Base-by-base conservation (phyloP, 2,329 filamentous ascomycete species). In the Diaporthe citrichinensis region DNA sequence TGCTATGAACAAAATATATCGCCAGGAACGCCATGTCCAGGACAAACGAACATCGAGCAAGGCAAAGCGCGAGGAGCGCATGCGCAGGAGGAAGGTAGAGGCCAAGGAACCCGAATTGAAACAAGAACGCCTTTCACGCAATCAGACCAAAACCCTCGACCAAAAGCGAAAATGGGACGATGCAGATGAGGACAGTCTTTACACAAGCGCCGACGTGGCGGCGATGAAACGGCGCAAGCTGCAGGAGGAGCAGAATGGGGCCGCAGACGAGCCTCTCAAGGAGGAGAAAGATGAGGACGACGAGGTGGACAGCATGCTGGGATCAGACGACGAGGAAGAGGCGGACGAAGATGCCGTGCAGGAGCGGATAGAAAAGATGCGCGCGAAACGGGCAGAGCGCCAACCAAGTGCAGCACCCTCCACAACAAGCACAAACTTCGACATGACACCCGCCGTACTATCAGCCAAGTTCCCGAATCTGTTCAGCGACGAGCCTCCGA, bases 141-240 rank as follows among this genome's bases (percentile, higher is more conserved):
- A 98, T 85, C 90, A 95, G 58, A 94, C 97, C 0, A 84, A 91
- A 73, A 98, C 95, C 0, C 89, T 98, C 75, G 96, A 98, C 80
- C 91, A 92, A 80, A 98, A 98, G 87, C 92, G 97, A 83, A 92
- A 95, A 44, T 98, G 95, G 95, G 96, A 98, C 80, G 92, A 96
- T 71, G 90, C 91, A 68, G 92, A 92, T 65, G 84, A 88, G 67
- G 90, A 93, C 78, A 88, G 86, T 67, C 85, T 92, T 8, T 89
- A 88, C 77, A 85, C 85, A 20, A 85, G 86, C 78, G 90, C 92
- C 44, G 90, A 93, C 77, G 84, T 93, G 73, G 89, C 91, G 78
- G 87, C 90, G 80, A 82, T 92, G 79, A 92, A 91, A 85, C 87
- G 88, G 78, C 84, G 88, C 80, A 88, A 88, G 73, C 85, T 92